These are phyloP conservation scores for Porphyra umbilicalis DNA, from an alignment of 31 red algal species.

Conservation along the genomic window DNA sequence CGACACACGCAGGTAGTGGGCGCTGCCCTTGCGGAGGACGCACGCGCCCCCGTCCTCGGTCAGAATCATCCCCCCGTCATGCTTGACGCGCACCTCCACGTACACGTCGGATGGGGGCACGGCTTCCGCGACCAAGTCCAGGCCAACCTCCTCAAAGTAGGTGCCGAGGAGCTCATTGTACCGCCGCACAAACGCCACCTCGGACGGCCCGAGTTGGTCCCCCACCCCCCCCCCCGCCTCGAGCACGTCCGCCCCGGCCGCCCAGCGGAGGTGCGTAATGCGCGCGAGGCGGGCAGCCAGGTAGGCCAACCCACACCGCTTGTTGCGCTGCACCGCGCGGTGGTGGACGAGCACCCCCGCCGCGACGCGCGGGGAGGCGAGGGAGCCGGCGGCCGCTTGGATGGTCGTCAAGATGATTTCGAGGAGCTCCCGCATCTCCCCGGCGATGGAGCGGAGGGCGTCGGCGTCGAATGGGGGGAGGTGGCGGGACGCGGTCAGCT, in stretches of 20 bases:
- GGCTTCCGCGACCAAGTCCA: constrained; percentile 63
- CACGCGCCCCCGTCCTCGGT: constrained; percentile 61
- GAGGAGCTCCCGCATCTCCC: constrained; percentile 72
- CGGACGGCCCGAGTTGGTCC: constrained; percentile 37
- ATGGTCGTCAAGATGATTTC: constrained; percentile 49
- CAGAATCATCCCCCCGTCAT: constrained; percentile 70
- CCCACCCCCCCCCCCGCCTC: constrained; percentile 18
- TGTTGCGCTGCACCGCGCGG: constrained; percentile 75
- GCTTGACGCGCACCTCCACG: constrained; percentile 75
- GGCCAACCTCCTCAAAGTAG: constrained; percentile 53
- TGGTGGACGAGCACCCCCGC: constrained; percentile 63
- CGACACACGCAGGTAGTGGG: constrained; percentile 59
- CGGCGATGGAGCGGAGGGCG: constrained; percentile 39
- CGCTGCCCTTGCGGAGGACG: constrained; percentile 49
- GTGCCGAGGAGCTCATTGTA: constrained; percentile 62
- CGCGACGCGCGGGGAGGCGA: constrained; percentile 17
- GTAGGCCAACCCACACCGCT: constrained; percentile 88
- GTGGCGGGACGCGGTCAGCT: background rate
- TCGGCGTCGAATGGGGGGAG: constrained; percentile 14
- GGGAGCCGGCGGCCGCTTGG: constrained; percentile 10
- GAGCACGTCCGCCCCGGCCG: constrained; percentile 14
- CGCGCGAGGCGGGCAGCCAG: constrained; percentile 47
- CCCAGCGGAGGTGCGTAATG: constrained; percentile 50
- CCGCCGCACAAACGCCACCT: constrained; percentile 29
- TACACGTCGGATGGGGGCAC: constrained; percentile 63